Evolutionary conservation across 345 rosid species (phyloP).

Genomic region (Arabis alpina): DNA sequence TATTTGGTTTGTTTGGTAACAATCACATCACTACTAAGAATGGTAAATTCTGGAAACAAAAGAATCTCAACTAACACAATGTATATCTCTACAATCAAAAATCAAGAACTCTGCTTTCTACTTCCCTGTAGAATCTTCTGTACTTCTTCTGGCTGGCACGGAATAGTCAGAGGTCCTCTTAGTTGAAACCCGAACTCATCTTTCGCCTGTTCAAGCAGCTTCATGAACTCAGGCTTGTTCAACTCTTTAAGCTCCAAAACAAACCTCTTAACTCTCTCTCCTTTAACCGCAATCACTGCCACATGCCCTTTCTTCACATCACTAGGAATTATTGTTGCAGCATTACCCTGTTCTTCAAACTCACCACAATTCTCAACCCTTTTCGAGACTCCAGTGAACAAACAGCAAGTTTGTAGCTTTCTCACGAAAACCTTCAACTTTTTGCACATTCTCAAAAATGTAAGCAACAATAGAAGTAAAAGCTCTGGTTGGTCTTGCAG

Average conservation of each 20-base stretch:
- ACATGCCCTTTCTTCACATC: conserved; percentile 53
- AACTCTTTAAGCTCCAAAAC: conserved; percentile 52
- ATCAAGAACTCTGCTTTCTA: conserved; percentile 25
- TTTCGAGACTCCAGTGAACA: conserved; percentile 33
- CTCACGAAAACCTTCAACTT: conserved; percentile 31
- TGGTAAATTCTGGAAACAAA: background rate
- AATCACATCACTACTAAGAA: background rate
- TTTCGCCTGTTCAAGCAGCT: conserved; percentile 52
- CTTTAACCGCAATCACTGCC: conserved; percentile 56
- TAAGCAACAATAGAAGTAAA: conserved; percentile 1
- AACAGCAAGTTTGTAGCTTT: conserved; percentile 35
- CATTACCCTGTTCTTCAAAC: conserved; percentile 36
- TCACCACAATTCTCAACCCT: conserved; percentile 34
- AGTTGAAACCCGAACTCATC: conserved; percentile 62
- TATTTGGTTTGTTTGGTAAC: no score
- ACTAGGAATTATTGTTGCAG: conserved; percentile 32
- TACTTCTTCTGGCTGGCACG: conserved; percentile 65
- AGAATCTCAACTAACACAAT: conserved; percentile 14
- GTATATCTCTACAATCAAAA: background rate
- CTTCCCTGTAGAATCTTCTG: conserved; percentile 45
- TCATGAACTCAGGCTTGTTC: conserved; percentile 53
- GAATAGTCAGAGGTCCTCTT: conserved; percentile 51
- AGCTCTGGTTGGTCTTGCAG: background rate
- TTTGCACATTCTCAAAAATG: conserved; percentile 35
- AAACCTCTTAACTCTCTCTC: conserved; percentile 56